Evolutionary conservation across 164 flowering plant genomes (phyloP).

Genomic region (Saururus chinensis): DNA sequence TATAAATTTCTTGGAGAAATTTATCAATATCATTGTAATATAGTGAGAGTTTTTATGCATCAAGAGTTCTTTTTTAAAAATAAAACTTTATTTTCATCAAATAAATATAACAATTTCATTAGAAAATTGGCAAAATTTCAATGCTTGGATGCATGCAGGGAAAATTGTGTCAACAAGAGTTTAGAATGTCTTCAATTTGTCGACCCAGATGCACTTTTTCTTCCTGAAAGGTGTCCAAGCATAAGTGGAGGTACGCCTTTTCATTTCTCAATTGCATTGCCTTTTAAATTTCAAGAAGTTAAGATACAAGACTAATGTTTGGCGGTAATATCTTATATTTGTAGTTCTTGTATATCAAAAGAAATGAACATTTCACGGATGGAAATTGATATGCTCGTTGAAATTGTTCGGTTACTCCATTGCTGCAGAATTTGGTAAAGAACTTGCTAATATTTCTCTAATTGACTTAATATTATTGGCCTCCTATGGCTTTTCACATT

Average conservation of each 20-base stretch:
- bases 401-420: background rate
- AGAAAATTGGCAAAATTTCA: background rate
- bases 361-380: background rate
- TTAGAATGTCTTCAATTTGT: constrained; percentile 31
- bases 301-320: background rate
- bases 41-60: no score
- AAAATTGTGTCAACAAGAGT: constrained; percentile 27
- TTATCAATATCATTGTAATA: no score
- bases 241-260: constrained; percentile 44
- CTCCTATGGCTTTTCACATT: background rate
- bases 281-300: background rate
- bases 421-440: background rate
- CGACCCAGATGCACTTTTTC: constrained; percentile 42
- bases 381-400: background rate
- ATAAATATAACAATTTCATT: background rate
- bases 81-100: background rate
- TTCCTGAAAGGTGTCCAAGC: constrained; percentile 40
- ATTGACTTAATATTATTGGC: no score
- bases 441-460: background rate
- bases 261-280: background rate
- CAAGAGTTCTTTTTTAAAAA: background rate
- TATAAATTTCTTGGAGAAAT: no score
- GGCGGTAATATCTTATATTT: no score
- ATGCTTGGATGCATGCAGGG: constrained; percentile 32
- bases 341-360: background rate